Evolutionary conservation across 2,329 filamentous ascomycete species (phyloP), one percentile per base, ranked within the genome.

Genomic region (Fusarium musae): DNA sequence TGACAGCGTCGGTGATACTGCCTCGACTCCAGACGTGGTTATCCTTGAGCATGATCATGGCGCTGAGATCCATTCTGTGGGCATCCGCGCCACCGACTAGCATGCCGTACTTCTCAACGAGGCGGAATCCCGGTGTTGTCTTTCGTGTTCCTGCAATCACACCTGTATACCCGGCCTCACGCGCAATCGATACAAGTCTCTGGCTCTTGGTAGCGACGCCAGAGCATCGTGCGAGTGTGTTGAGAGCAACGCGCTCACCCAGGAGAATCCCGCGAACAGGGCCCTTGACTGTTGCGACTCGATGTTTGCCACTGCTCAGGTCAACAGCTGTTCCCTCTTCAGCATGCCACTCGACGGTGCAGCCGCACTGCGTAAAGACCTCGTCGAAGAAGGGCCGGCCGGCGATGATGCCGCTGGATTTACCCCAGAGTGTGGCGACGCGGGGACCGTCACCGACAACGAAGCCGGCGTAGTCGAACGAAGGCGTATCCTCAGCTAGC

Each of bases 41-140:
- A 84, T 99, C 96, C 86, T 99, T 99, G 74, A 99, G 88, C 96
- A 99, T 99, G 63, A 95, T 95, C 96, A 99, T 98, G 73, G 92
- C 90, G 81, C 91, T 93, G 63, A 99, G 86, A 81, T 99, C 96
- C 84, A 97, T 94, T 37, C 96, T 88, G 82, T 99, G 96, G 6
- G 92, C 90, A 83, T 99, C 96, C 21, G 94, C 95, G 16, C 96
- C 96, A 63, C 96, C 96, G 21, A 97, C 92, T 28, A 98, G 86
- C 92, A 99, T 98, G 76, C 95, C 96, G 83, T 99, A 99, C 85
- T 99, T 99, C 84, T 99, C 96, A 15, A 98, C 95, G 9, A 98
- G 85, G 16, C 96, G 89, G 84, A 98, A 99, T 0, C 96, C 96
- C 0, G 96, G 96, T 0, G 96, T 99, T 1, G 96, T 99, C 86